Conservation (phyloP, 768 basidiomycete genomes). For the Calocybe indica region DNA sequence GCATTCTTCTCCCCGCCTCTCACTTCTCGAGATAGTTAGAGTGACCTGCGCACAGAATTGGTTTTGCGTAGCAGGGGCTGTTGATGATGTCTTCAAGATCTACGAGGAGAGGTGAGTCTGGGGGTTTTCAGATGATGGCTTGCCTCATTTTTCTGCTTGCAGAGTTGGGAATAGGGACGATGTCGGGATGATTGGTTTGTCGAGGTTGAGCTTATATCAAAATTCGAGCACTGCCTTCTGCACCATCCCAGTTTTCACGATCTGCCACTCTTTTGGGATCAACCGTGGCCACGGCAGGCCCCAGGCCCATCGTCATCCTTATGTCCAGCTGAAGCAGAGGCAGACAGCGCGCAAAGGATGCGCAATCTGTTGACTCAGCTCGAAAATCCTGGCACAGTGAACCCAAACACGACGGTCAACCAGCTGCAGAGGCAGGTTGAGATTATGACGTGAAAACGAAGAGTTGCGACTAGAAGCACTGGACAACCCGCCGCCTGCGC, state of each 20-base stretch:
- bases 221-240: neutral
- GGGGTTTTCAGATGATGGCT: no score
- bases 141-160: no score
- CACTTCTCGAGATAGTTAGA: no score
- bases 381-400: conserved; percentile 2
- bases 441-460: conserved; percentile 6
- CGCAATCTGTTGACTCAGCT: conserved; percentile 5
- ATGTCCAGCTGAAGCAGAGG: neutral
- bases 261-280: neutral
- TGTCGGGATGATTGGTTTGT: no score
- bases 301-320: no score
- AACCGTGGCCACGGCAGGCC: no score
- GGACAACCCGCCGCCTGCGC: conserved; percentile 5
- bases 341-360: conserved; percentile 4
- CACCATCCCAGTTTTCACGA: neutral
- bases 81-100: no score
- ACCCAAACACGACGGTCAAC: neutral
- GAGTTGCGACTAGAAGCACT: conserved; percentile 1
- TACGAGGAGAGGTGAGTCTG: no score
- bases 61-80: no score
- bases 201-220: neutral
- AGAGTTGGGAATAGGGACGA: no score
- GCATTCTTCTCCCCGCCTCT: no score
- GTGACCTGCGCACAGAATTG: no score
- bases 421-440: conserved; percentile 7